These are phyloP conservation scores for Umbelopsis ramanniana DNA, from an alignment of 192 early-diverging fungal genomes.

Conservation along the genomic window DNA sequence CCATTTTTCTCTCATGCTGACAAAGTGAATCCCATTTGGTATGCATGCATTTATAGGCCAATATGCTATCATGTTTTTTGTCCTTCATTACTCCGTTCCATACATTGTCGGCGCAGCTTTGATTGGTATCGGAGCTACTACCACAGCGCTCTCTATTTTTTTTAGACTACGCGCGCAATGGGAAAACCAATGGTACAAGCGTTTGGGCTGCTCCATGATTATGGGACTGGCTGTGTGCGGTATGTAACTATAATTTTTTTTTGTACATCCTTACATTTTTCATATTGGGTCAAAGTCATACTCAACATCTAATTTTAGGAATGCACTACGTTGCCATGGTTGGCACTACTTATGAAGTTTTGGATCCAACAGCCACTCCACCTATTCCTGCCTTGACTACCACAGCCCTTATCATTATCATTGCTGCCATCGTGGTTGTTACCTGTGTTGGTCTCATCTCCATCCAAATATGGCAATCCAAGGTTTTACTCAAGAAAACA, in stretches of 20 bases:
- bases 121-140: slow-evolving; percentile 45
- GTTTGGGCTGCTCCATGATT: slow-evolving; percentile 49
- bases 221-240: slow-evolving; percentile 49
- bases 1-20: background rate
- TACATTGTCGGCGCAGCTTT: slow-evolving; percentile 41
- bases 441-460: slow-evolving; percentile 21
- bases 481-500: slow-evolving; percentile 21
- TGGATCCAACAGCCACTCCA: slow-evolving; percentile 12
- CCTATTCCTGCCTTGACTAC: slow-evolving; percentile 20
- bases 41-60: slow-evolving; percentile 26
- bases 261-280: background rate
- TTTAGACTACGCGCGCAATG: slow-evolving; percentile 52
- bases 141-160: slow-evolving; percentile 49
- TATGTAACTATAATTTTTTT: slow-evolving; percentile 12
- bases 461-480: slow-evolving; percentile 18
- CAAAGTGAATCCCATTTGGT: background rate
- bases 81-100: slow-evolving; percentile 23
- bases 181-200: slow-evolving; percentile 49
- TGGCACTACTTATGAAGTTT: slow-evolving; percentile 39
- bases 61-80: slow-evolving; percentile 44
- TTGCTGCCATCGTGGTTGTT: slow-evolving; percentile 29
- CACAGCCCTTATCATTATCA: slow-evolving; percentile 26
- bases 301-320: slow-evolving; percentile 22
- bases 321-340: slow-evolving; percentile 45
- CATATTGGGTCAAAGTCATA: background rate